phyloP scores from a whole-genome alignment of 495 filamentous ascomycete species.

The Saxispiralis lemnorum region DNA sequence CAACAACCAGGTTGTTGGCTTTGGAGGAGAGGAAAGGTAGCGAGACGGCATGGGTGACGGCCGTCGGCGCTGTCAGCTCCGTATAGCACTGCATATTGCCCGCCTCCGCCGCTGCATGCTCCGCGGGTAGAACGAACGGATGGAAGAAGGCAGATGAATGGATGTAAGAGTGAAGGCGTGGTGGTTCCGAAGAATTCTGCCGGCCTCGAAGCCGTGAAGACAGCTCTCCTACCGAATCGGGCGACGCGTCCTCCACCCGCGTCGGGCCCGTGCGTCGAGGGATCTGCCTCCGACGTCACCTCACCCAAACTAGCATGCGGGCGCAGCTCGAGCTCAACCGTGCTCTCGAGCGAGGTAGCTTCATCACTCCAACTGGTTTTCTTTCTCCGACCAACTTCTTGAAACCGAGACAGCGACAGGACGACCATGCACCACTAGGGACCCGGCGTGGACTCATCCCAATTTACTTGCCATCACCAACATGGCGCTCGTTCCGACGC shows the following conservation, averaged over 20 bases:
- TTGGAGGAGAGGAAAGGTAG: slow-evolving; percentile 59
- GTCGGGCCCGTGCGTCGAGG: too few relatives aligned
- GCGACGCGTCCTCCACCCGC: too few relatives aligned
- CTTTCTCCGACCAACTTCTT: neutral
- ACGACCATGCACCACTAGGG: too few relatives aligned
- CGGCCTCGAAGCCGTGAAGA: too few relatives aligned
- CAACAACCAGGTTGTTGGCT: slow-evolving; percentile 69
- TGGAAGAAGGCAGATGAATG: neutral
- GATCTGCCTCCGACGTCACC: too few relatives aligned
- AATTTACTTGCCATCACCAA: neutral
- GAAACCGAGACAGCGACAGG: too few relatives aligned
- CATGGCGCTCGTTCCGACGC: slow-evolving; percentile 51
- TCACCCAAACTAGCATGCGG: too few relatives aligned
- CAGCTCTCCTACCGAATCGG: too few relatives aligned
- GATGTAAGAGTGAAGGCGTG: neutral
- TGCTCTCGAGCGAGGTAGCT: neutral
- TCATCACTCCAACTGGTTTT: too few relatives aligned
- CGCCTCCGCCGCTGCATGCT: neutral
- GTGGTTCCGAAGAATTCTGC: neutral
- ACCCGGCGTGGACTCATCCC: too few relatives aligned
- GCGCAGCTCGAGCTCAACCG: neutral
- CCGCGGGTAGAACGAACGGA: neutral
- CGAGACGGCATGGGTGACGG: slow-evolving; percentile 71
- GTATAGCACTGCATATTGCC: slow-evolving; percentile 60
- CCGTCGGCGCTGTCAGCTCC: slow-evolving; percentile 79